Percentiles rank a stretch among this genome's conserved stretches.
Evolutionary conservation across 2,329 filamentous ascomycete species (phyloP).

Genomic region (Dothideomycetes sp.): DNA sequence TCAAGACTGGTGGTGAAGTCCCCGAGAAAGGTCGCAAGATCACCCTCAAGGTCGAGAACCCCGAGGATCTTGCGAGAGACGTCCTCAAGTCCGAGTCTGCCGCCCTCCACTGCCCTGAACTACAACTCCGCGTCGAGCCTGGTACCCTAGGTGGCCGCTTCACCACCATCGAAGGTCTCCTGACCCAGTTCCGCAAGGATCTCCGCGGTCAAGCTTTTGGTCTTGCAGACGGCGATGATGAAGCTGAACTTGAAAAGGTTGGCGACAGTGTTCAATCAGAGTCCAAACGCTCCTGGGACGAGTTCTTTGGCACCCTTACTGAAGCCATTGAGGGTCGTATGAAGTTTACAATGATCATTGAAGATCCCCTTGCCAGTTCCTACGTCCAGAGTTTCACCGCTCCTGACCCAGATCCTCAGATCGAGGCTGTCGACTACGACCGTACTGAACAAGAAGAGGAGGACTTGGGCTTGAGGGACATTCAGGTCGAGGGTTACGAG

Average conservation of each 20-base stretch:
- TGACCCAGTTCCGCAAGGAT: conserved; percentile 87
- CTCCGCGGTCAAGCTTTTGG: conserved; percentile 82
- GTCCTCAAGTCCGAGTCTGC: conserved; percentile 96
- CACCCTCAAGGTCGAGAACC: conserved; percentile 57
- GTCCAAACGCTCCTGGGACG: conserved; percentile 62
- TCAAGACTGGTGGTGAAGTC: conserved; percentile 92
- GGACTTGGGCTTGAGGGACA: conserved; percentile 79
- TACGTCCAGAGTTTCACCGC: conserved; percentile 82
- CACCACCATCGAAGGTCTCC: conserved; percentile 88
- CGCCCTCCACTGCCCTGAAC: conserved; percentile 73
- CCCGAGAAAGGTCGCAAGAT: conserved; percentile 79
- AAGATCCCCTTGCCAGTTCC: conserved; percentile 82
- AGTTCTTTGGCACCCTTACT: conserved; percentile 69
- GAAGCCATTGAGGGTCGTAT: conserved; percentile 68
- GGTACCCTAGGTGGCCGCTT: conserved; percentile 93
- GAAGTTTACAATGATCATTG: conserved; percentile 72
- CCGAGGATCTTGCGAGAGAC: conserved; percentile 72
- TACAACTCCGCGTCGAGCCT: conserved; percentile 77
- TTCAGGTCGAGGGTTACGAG: conserved; percentile 84
- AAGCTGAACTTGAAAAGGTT: conserved; percentile 31
- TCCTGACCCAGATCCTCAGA: conserved; percentile 72
- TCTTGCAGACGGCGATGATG: conserved; percentile 42
- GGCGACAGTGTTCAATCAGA: conserved; percentile 65
- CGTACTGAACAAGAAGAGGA: conserved; percentile 89
- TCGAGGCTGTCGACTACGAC: conserved; percentile 71